Base-by-base conservation (phyloP, 805 yeast genomes). In the Maudiozyma pseudohumilis region DNA sequence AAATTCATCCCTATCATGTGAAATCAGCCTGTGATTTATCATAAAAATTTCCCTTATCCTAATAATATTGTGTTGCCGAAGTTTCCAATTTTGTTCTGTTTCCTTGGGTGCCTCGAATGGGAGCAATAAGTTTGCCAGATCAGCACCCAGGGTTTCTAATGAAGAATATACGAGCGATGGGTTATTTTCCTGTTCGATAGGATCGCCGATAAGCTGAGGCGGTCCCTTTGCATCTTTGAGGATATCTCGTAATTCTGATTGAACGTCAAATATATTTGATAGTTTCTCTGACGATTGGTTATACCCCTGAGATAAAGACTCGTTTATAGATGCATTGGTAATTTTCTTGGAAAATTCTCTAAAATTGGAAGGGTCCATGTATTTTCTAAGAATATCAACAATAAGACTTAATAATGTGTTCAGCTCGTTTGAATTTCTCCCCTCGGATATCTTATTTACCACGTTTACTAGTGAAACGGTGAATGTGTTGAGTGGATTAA, bases 51-150 rank as follows among this genome's bases (percentile, higher is more conserved):
- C 64, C 40, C 96, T 68, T 24, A 86, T 50, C 34, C 66, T 68
- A 1, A 70, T 49, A 3, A 86, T 70, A 35, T 64, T 64, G 36
- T 70, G 68, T 48, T 88, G 95, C 51, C 98, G 69, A 0, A 50
- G 47, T 17, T 65, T 60, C 98, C 98, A 92, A 54, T 92, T 92
- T 41, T 70, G 69, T 52, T 92, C 98, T 0, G 94, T 81, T 56
- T 92, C 98, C 50, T 80, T 66, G 67, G 39, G 26, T 5, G 80
- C 81, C 7, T 67, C 71, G 49, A 89, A 87, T 5, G 68, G 65
- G 6, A 43, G 7, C 18, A 55, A 37, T 6, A 62, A 32, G 4
- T 39, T 31, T 23, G 52, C 60, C 15, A 60, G 36, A 29, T 60
- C 62, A 32, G 45, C 48, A 9, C 35, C 23, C 12, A 64, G 21